Evolutionary conservation across 202 grass and related monocot genomes (phyloP).

Genomic region (Brachypodium distachyon): DNA sequence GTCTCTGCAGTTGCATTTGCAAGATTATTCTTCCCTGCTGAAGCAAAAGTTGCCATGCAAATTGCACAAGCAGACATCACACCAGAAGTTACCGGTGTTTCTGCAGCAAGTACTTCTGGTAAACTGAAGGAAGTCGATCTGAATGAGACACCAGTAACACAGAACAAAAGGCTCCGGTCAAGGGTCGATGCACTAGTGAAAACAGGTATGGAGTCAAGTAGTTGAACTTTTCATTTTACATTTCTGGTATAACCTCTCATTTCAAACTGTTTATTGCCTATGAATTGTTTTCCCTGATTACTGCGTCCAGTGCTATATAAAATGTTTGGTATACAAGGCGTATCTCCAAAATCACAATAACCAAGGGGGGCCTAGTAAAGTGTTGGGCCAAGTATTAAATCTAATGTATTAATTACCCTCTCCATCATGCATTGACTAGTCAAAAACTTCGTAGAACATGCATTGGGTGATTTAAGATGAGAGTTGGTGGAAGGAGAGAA

Average conservation of each 20-base stretch:
- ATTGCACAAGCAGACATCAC: constrained; percentile 80
- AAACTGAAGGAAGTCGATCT: constrained; percentile 89
- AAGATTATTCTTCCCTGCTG: constrained; percentile 85
- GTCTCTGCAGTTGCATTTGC: constrained; percentile 73
- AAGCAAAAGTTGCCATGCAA: constrained; percentile 93
- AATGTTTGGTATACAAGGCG: too few relatives aligned
- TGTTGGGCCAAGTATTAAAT: too few relatives aligned
- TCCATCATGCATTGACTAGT: too few relatives aligned
- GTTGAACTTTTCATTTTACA: neutral
- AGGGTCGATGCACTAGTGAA: constrained; percentile 70
- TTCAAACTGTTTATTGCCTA: neutral
- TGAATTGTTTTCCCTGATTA: neutral
- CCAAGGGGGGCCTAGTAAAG: too few relatives aligned
- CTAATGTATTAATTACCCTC: too few relatives aligned
- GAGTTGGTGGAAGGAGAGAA: too few relatives aligned
- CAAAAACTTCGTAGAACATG: too few relatives aligned
- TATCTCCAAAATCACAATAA: too few relatives aligned
- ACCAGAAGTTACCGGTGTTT: constrained; percentile 47
- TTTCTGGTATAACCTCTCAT: neutral
- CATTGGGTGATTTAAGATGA: too few relatives aligned
- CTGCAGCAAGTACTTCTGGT: constrained; percentile 38
- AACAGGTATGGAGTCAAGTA: constrained; percentile 47
- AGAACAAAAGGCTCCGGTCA: constrained; percentile 73
- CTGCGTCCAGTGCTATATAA: neutral
- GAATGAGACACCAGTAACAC: constrained; percentile 76